These are phyloP conservation scores for Macrophomina tecta DNA, from an alignment of 2,329 filamentous ascomycete species.

Conservation along the genomic window DNA sequence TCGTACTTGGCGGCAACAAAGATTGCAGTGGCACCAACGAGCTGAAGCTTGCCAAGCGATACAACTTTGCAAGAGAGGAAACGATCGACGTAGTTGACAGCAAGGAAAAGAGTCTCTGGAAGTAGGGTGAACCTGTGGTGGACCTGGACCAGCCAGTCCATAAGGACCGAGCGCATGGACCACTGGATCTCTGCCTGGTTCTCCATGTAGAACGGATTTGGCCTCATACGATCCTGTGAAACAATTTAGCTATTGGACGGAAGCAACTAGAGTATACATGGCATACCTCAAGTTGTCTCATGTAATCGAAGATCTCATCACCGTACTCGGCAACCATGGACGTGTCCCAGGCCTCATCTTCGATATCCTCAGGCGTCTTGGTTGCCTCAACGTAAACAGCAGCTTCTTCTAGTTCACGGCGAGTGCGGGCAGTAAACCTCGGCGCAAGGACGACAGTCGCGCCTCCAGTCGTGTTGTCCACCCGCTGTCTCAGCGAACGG, in stretches of 20 bases:
- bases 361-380: conserved; percentile 73
- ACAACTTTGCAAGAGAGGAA: conserved; percentile 95
- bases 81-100: conserved; percentile 95
- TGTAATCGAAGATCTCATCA: conserved; percentile 93
- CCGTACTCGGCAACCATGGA: conserved; percentile 98
- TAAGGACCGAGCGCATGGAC: conserved; percentile 96
- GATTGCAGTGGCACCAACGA: conserved; percentile 94
- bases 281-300: conserved; percentile 82
- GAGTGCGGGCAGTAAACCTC: conserved; percentile 69
- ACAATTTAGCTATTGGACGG: background rate
- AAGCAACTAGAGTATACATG: background rate
- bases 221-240: conserved; percentile 73
- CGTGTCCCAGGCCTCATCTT: conserved; percentile 90
- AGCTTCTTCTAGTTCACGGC: conserved; percentile 74
- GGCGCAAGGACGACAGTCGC: conserved; percentile 74
- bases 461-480: conserved; percentile 73
- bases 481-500: conserved; percentile 76
- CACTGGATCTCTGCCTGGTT: conserved; percentile 96
- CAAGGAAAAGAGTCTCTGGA: conserved; percentile 92
- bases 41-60: conserved; percentile 90
- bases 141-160: conserved; percentile 98
- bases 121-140: conserved; percentile 89
- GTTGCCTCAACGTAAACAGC: conserved; percentile 70
- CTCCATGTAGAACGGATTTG: conserved; percentile 95
- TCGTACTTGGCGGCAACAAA: conserved; percentile 98